phyloP scores from a whole-genome alignment of 2,329 filamentous ascomycete species.

The Epichloe festucae region DNA sequence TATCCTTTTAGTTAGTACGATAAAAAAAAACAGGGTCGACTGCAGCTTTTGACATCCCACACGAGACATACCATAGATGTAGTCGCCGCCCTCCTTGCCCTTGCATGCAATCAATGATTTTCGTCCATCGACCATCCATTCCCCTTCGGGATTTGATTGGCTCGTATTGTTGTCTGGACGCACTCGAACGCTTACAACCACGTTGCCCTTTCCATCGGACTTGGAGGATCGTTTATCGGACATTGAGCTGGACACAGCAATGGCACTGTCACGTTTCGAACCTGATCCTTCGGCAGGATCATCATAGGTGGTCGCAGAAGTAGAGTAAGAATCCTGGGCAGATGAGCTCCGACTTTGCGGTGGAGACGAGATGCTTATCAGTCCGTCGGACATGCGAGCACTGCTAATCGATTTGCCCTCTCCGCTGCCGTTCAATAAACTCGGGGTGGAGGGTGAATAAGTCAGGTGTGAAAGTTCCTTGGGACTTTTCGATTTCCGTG shows the following conservation, averaged over 20 bases:
- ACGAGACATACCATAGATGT: constrained; percentile 63
- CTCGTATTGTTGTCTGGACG: constrained; percentile 64
- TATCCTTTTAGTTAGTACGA: constrained; percentile 21
- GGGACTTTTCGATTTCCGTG: constrained; percentile 42
- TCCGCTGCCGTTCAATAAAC: constrained; percentile 64
- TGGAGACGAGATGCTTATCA: constrained; percentile 67
- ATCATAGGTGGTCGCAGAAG: constrained; percentile 79
- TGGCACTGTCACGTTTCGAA: constrained; percentile 15
- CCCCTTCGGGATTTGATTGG: constrained; percentile 52
- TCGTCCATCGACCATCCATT: constrained; percentile 86
- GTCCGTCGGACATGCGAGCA: constrained; percentile 57
- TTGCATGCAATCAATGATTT: constrained; percentile 70
- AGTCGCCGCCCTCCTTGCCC: constrained; percentile 84
- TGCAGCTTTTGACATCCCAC: background rate
- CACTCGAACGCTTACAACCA: constrained; percentile 88
- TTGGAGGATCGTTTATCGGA: constrained; percentile 39
- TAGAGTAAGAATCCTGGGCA: constrained; percentile 83
- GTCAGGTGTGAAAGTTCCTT: constrained; percentile 39
- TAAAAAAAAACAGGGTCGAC: constrained; percentile 8
- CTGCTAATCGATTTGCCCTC: constrained; percentile 62
- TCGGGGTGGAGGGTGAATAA: constrained; percentile 45
- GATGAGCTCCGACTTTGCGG: constrained; percentile 86
- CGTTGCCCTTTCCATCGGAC: constrained; percentile 77
- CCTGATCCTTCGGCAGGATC: constrained; percentile 50
- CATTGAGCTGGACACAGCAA: constrained; percentile 17